Evolutionary conservation across 306 rosid genomes (phyloP).

Genomic region (Cicer bijugum): DNA sequence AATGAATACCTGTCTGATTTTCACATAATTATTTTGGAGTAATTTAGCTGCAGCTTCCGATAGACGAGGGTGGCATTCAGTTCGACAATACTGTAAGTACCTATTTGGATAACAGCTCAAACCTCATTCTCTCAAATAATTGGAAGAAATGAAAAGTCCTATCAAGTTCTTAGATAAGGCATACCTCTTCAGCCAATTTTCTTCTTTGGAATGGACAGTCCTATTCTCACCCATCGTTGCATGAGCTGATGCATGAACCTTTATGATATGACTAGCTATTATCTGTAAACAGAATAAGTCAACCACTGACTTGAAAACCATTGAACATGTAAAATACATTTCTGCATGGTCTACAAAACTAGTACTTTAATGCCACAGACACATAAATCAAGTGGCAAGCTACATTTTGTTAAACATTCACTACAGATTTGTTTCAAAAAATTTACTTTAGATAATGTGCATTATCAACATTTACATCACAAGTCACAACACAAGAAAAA

Average conservation of each 20-base stretch:
- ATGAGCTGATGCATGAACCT: conserved; percentile 80
- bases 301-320: conserved; percentile 37
- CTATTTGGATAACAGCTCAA: conserved; percentile 54
- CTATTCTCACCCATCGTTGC: conserved; percentile 62
- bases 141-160: conserved; percentile 24
- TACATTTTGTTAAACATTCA: conserved; percentile 1
- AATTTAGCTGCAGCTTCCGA: conserved; percentile 75
- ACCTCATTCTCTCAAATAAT: conserved; percentile 37
- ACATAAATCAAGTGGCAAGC: conserved; percentile 3
- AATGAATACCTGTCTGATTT: conserved; percentile 90
- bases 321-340: conserved; percentile 32
- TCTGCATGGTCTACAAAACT: conserved; percentile 26
- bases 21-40: conserved; percentile 81
- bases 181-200: conserved; percentile 96
- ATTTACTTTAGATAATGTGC: background rate
- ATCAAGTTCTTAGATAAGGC: conserved; percentile 13
- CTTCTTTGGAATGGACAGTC: conserved; percentile 63
- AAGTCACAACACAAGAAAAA: background rate
- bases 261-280: conserved; percentile 91
- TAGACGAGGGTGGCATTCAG: conserved; percentile 77
- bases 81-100: conserved; percentile 87
- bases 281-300: conserved; percentile 58
- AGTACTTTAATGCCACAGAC: background rate
- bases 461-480: conserved; percentile 16
- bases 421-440: background rate